Percentiles rank a stretch among this genome's conserved stretches.
Evolutionary conservation across 2,329 filamentous ascomycete species (phyloP).

Genomic region (Pseudohalonectria lignicola): DNA sequence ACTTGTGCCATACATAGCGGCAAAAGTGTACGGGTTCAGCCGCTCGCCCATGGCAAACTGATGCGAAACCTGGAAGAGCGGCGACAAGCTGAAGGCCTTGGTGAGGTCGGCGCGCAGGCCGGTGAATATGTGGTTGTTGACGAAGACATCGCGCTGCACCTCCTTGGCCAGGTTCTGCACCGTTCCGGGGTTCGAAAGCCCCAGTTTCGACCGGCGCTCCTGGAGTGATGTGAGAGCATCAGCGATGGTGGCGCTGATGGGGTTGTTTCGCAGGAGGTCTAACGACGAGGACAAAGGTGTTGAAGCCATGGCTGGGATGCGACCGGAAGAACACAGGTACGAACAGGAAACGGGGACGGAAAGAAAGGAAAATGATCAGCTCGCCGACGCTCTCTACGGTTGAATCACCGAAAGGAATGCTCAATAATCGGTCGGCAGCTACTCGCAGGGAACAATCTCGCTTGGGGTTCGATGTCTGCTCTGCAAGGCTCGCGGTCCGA

Average conservation of each 20-base stretch:
- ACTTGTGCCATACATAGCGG: constrained; percentile 84
- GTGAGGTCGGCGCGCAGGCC: constrained; percentile 93
- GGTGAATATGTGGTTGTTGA: constrained; percentile 94
- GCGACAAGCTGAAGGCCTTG: constrained; percentile 88
- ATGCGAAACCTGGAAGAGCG: constrained; percentile 95
- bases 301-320: neutral
- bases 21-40: constrained; percentile 89
- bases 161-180: constrained; percentile 79
- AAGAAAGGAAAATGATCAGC: too few species aligned
- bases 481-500: neutral
- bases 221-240: constrained; percentile 76
- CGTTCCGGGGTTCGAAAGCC: constrained; percentile 83
- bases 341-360: too few species aligned
- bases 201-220: constrained; percentile 77
- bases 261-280: constrained; percentile 57
- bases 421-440: too few species aligned
- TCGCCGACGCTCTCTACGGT: too few species aligned
- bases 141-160: constrained; percentile 90
- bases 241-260: constrained; percentile 55
- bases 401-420: too few species aligned
- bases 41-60: constrained; percentile 91
- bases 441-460: neutral
- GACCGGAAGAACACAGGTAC: neutral
- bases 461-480: neutral
- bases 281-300: constrained; percentile 2